These are phyloP conservation scores for Lenwebbia sp. DNA, from an alignment of 345 rosid species.

Conservation along the genomic window DNA sequence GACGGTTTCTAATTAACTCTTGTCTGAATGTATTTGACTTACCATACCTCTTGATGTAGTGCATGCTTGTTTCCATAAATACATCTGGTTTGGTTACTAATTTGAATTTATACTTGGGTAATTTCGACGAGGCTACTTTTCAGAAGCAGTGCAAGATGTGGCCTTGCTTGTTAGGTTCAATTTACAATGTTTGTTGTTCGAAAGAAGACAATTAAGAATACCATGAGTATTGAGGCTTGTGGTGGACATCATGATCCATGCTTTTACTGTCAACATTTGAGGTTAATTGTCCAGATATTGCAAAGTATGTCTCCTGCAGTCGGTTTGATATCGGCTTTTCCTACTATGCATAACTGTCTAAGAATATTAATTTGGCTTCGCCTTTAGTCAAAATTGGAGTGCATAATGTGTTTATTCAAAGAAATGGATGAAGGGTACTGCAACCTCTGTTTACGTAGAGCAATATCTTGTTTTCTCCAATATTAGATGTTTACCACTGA, in stretches of 20 bases:
- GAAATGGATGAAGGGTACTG: neutral
- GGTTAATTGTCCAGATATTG: neutral
- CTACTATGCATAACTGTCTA: neutral
- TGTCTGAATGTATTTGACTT: neutral
- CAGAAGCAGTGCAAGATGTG: neutral
- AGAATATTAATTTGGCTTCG: neutral
- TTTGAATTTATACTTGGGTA: neutral
- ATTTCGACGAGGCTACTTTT: neutral
- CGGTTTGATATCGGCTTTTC: neutral
- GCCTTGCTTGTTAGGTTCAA: neutral
- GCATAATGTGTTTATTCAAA: neutral
- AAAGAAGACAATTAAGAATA: neutral
- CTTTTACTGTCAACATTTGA: neutral
- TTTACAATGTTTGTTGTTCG: neutral
- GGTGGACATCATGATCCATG: neutral
- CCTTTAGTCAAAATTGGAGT: neutral
- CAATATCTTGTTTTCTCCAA: neutral
- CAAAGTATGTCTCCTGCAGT: neutral
- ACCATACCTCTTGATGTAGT: neutral
- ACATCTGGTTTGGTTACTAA: neutral
- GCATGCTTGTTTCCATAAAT: neutral
- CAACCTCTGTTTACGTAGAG: neutral
- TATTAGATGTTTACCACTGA: neutral
- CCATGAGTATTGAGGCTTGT: neutral
- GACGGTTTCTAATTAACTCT: neutral